These are phyloP conservation scores for Dysphania ambrosioides DNA, from an alignment of 148 eudicot species.

Conservation along the genomic window DNA sequence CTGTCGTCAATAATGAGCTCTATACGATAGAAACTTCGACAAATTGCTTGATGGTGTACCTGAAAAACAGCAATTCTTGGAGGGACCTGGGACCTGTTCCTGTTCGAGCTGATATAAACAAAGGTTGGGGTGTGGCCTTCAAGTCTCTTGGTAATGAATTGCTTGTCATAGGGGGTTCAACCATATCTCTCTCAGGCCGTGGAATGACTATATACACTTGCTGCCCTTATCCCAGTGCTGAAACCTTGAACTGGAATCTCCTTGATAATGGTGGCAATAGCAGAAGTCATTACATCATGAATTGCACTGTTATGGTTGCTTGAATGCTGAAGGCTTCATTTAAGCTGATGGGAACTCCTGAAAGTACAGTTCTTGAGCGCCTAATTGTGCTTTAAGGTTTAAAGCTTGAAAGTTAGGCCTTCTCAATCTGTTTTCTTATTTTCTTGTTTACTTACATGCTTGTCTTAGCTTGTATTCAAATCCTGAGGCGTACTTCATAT, in stretches of 20 bases:
- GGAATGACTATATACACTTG: slow-evolving; percentile 58
- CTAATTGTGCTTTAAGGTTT: background rate
- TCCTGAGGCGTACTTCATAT: background rate
- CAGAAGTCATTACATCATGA: slow-evolving; percentile 48
- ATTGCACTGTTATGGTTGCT: slow-evolving; percentile 68
- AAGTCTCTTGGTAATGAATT: slow-evolving; percentile 69
- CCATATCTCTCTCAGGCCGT: slow-evolving; percentile 24
- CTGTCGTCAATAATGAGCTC: slow-evolving; percentile 63
- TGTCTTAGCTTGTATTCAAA: background rate
- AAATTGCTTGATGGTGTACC: slow-evolving; percentile 57
- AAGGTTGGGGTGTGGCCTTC: slow-evolving; percentile 92
- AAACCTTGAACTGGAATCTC: slow-evolving; percentile 45
- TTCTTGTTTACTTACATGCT: background rate
- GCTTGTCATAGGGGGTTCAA: slow-evolving; percentile 59
- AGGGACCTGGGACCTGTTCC: slow-evolving; percentile 59
- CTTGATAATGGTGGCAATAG: slow-evolving; percentile 36
- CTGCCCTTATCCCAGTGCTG: slow-evolving; percentile 43
- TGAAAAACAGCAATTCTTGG: slow-evolving; percentile 62
- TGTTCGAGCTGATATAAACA: slow-evolving; percentile 46
- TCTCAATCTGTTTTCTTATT: background rate
- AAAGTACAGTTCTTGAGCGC: background rate
- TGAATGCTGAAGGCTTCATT: slow-evolving; percentile 22
- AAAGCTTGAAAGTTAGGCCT: background rate
- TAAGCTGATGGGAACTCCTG: background rate
- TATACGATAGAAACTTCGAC: slow-evolving; percentile 54